These are phyloP conservation scores for Firmiana major DNA, from an alignment of 345 rosid genomes.

Conservation along the genomic window DNA sequence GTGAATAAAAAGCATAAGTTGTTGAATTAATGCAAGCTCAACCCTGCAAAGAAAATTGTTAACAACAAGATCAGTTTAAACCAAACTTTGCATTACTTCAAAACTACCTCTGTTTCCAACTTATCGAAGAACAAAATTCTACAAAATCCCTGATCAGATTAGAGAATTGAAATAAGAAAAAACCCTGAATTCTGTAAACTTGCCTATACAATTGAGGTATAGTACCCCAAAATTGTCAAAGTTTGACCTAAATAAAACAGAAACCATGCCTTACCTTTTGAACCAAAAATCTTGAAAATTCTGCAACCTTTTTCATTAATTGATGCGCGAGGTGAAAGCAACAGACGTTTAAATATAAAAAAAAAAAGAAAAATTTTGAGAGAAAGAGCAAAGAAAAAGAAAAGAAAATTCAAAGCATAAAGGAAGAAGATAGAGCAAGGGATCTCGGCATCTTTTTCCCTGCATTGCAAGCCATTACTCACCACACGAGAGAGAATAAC, in stretches of 20 bases:
- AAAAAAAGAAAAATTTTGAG: conserved; percentile 5
- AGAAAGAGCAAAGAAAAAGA: conserved; percentile 1
- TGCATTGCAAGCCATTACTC: conserved; percentile 45
- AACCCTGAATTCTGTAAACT: not conserved
- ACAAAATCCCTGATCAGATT: conserved; percentile 22
- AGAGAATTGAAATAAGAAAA: not conserved
- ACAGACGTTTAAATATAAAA: conserved; percentile 11
- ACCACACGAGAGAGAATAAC: conserved; percentile 35
- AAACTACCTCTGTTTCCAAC: conserved; percentile 1
- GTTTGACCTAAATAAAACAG: conserved; percentile 26
- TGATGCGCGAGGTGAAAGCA: conserved; percentile 10
- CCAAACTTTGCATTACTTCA: not conserved
- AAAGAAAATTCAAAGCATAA: conserved; percentile 19
- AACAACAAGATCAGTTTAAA: conserved; percentile 9
- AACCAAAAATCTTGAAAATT: conserved; percentile 19
- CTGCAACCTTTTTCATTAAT: conserved; percentile 1
- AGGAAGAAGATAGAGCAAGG: conserved; percentile 25
- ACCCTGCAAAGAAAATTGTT: not conserved
- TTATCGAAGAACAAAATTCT: not conserved
- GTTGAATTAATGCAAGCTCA: conserved; percentile 12
- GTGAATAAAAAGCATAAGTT: not conserved
- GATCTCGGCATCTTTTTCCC: conserved; percentile 48
- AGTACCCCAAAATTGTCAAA: not conserved
- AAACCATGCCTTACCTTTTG: conserved; percentile 31
- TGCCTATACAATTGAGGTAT: not conserved